Conservation (phyloP, 1,284 basidiomycete genomes). For the Thecaphora thlaspeos region DNA sequence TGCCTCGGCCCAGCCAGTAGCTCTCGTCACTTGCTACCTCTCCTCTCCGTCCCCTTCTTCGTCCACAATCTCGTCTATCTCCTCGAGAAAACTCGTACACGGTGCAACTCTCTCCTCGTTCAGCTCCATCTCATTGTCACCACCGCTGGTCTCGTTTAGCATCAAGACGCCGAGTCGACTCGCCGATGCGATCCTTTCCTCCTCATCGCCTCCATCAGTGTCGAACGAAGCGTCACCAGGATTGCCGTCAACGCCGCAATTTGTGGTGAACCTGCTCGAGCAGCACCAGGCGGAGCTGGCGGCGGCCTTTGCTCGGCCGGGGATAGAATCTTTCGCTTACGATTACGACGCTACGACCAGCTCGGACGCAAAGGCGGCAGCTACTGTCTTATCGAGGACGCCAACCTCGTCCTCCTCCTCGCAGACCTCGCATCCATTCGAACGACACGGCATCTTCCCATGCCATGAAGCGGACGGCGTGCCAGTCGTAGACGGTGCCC, state of each 20-base stretch:
- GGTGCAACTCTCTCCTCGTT: constrained; percentile 32
- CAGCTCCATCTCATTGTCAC: constrained; percentile 17
- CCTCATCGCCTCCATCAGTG: not conserved
- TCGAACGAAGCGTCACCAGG: too few species aligned
- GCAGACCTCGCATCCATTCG: constrained; percentile 25
- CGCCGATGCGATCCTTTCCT: constrained; percentile 7
- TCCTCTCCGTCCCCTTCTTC: not conserved
- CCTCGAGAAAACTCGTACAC: constrained; percentile 3
- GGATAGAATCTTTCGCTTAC: constrained; percentile 7
- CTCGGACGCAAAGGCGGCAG: too few species aligned
- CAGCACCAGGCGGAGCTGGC: constrained; percentile 3
- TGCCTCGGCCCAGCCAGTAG: constrained; percentile 23
- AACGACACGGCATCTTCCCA: constrained; percentile 3
- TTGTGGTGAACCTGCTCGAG: constrained; percentile 2
- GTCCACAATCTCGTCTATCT: not conserved
- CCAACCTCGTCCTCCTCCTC: too few species aligned
- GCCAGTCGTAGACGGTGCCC: constrained; percentile 3
- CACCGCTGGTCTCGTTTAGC: constrained; percentile 22
- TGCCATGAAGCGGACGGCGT: not conserved
- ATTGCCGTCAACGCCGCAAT: too few species aligned
- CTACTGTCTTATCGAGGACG: too few species aligned
- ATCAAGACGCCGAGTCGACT: constrained; percentile 22
- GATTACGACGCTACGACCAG: not conserved
- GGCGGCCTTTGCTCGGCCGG: constrained; percentile 15
- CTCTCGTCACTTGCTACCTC: constrained; percentile 22